A percentile compares a stretch with the other conserved stretches of the same genome.
phyloP scores from a whole-genome alignment of 257 asterid genomes.

The Solanum etuberosum region DNA sequence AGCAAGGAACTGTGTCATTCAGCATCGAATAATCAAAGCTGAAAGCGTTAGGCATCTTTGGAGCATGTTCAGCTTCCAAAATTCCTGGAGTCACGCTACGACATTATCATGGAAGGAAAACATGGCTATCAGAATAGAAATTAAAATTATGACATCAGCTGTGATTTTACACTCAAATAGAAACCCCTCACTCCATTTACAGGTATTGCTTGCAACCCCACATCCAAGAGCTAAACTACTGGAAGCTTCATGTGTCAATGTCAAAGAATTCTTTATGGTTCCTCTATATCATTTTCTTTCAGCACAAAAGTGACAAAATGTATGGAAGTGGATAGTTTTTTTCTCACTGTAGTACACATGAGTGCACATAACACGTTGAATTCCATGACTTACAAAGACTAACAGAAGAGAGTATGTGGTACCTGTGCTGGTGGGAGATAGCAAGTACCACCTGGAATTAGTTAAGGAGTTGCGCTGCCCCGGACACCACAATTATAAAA shows the following conservation, averaged over 20 bases:
- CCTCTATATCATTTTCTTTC: background rate
- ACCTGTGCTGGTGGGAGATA: background rate
- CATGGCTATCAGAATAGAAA: background rate
- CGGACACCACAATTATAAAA: background rate
- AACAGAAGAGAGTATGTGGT: background rate
- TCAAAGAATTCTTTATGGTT: background rate
- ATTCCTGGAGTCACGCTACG: background rate
- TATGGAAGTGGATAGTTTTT: background rate
- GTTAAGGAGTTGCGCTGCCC: background rate
- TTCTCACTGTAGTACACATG: background rate
- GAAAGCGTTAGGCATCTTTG: background rate
- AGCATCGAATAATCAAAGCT: background rate
- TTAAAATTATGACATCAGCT: background rate
- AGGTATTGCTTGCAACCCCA: background rate
- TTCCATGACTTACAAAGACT: background rate
- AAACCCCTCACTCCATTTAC: background rate
- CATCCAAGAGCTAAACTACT: background rate
- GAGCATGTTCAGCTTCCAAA: background rate
- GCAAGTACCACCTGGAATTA: background rate
- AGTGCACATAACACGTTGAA: background rate
- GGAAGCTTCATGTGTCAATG: background rate
- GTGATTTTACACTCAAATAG: background rate
- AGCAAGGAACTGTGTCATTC: background rate
- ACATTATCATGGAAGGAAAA: background rate
- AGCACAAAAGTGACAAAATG: background rate